These are phyloP conservation scores for Coemansia sp. DNA, from an alignment of 192 early-diverging fungal genomes.

Conservation along the genomic window DNA sequence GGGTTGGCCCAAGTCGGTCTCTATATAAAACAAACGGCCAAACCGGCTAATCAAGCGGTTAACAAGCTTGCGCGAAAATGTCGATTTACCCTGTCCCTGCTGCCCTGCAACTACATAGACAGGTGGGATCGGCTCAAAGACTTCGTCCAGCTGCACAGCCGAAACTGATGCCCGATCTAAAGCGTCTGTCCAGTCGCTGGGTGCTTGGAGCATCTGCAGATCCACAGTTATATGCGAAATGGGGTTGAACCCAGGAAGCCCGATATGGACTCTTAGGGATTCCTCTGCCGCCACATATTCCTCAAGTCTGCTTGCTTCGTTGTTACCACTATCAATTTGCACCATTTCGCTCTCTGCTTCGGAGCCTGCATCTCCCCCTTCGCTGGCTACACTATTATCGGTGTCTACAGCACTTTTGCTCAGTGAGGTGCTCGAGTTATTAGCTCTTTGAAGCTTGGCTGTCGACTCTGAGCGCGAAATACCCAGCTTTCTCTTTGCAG, in stretches of 20 bases:
- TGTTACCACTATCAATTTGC: slow-evolving; percentile 1
- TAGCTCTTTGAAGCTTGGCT: slow-evolving; percentile 6
- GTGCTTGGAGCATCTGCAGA: slow-evolving; percentile 36
- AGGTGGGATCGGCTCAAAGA: slow-evolving; percentile 39
- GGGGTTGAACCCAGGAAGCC: slow-evolving; percentile 16
- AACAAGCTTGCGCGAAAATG: slow-evolving; percentile 68
- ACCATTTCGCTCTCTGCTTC: slow-evolving; percentile 1
- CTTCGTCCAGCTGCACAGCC: slow-evolving; percentile 23
- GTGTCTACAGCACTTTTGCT: slow-evolving; percentile 3
- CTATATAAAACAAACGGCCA: slow-evolving; percentile 73
- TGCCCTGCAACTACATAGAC: slow-evolving; percentile 69
- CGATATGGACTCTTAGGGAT: slow-evolving; percentile 5
- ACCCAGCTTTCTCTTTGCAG: slow-evolving; percentile 15
- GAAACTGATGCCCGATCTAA: slow-evolving; percentile 24
- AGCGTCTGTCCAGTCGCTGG: slow-evolving; percentile 28
- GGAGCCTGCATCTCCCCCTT: background rate
- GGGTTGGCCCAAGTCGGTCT: slow-evolving; percentile 90
- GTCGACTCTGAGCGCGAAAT: slow-evolving; percentile 4
- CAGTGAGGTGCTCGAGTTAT: no score
- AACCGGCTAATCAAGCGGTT: slow-evolving; percentile 75
- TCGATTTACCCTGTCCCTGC: slow-evolving; percentile 88
- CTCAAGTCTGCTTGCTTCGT: slow-evolving; percentile 6
- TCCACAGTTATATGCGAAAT: slow-evolving; percentile 22
- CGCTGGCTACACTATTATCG: no score
- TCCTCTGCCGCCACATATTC: slow-evolving; percentile 11